phyloP scores from a whole-genome alignment of 1,284 basidiomycete genomes.

The Gomphus bonarii region DNA sequence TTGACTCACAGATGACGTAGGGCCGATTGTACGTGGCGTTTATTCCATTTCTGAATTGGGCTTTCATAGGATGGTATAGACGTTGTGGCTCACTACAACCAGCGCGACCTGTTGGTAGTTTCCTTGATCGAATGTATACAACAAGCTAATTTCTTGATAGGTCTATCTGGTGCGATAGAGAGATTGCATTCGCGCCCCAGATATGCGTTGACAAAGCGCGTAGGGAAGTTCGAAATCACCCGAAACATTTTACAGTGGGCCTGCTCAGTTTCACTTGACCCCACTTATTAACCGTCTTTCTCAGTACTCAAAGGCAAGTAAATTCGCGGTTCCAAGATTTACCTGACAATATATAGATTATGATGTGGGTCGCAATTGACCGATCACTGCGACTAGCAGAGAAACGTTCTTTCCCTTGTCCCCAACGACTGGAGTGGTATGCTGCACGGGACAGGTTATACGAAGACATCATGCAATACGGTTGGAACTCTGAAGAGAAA shows the following conservation, averaged over 20 bases:
- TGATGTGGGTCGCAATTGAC: conserved; percentile 93
- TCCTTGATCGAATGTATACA: not conserved
- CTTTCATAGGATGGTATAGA: conserved; percentile 27
- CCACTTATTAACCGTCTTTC: not conserved
- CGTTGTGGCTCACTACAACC: conserved; percentile 52
- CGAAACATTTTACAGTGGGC: conserved; percentile 74
- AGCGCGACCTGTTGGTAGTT: conserved; percentile 63
- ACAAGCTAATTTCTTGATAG: conserved; percentile 24
- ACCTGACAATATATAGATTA: conserved; percentile 39
- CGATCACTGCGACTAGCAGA: conserved; percentile 83
- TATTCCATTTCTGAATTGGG: not conserved
- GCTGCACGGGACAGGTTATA: conserved; percentile 70
- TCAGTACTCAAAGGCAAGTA: conserved; percentile 71
- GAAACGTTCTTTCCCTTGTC: conserved; percentile 76
- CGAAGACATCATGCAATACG: conserved; percentile 76
- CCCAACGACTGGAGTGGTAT: conserved; percentile 62
- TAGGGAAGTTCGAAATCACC: conserved; percentile 78
- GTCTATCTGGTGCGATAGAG: conserved; percentile 57
- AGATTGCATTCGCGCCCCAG: not conserved
- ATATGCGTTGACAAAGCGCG: not conserved
- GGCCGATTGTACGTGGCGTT: conserved; percentile 48
- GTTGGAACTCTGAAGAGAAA: conserved; percentile 59
- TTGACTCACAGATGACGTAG: conserved; percentile 23
- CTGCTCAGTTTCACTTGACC: conserved; percentile 6
- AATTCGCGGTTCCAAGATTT: not conserved